These are phyloP conservation scores for Candida tetrigidarum DNA, from an alignment of 1,139 yeast species.

Conservation along the genomic window DNA sequence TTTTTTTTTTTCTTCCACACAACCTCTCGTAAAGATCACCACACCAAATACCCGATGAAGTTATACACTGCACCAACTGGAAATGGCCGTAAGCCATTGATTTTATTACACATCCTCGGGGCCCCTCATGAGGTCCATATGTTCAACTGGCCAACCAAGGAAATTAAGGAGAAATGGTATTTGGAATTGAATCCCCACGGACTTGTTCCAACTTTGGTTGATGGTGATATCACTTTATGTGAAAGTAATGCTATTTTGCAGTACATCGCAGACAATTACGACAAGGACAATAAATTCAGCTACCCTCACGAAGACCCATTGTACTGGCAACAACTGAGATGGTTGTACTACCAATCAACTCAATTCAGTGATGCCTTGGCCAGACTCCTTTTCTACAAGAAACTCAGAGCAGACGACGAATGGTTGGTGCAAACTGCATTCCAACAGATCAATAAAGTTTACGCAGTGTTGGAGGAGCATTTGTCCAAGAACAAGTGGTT, in stretches of 20 bases:
- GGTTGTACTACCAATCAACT: conserved; percentile 15
- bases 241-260: conserved; percentile 16
- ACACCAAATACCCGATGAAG: too few relatives aligned
- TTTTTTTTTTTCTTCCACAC: too few relatives aligned
- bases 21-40: too few relatives aligned
- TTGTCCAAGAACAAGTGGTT: conserved; percentile 12
- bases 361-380: too few relatives aligned
- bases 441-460: too few relatives aligned
- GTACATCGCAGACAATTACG: conserved; percentile 15
- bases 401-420: too few relatives aligned
- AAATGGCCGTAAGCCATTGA: conserved; percentile 22
- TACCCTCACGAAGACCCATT: conserved; percentile 7
- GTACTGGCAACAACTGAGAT: conserved; percentile 15
- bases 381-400: too few relatives aligned
- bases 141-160: conserved; percentile 16
- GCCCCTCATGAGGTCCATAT: conserved; percentile 15
- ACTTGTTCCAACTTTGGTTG: conserved; percentile 15
- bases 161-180: conserved; percentile 18
- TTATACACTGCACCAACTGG: conserved; percentile 23
- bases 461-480: too few relatives aligned
- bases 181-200: conserved; percentile 18
- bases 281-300: conserved; percentile 10
- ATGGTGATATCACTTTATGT: conserved; percentile 9
- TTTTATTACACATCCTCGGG: conserved; percentile 18
- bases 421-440: too few relatives aligned